Conservation (phyloP, 2,329 filamentous ascomycete genomes). For the Venturia asperata region DNA sequence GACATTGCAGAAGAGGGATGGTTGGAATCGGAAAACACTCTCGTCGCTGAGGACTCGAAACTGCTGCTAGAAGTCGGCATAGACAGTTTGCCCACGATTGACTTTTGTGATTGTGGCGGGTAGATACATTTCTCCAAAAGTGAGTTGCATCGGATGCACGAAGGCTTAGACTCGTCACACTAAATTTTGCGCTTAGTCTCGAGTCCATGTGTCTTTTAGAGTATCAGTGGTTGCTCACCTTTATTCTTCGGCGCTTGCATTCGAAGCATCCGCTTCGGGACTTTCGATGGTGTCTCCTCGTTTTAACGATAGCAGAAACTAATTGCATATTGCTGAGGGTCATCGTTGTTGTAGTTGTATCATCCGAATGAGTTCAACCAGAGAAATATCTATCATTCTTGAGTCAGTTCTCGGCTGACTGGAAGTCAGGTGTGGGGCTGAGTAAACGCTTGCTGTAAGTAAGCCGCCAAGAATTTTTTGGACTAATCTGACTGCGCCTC, state of each 20-base stretch:
- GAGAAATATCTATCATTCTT: not conserved
- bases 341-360: not conserved
- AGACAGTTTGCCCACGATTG: not conserved
- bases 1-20: not conserved
- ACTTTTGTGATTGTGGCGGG: constrained; percentile 7
- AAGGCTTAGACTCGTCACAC: constrained; percentile 22
- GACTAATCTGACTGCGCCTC: not conserved
- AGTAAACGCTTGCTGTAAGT: not conserved
- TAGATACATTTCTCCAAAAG: constrained; percentile 19
- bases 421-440: not conserved
- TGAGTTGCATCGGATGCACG: constrained; percentile 20
- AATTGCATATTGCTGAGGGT: not conserved
- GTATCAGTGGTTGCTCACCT: constrained; percentile 14
- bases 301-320: not conserved
- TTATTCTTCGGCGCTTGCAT: constrained; percentile 21
- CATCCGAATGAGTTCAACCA: not conserved
- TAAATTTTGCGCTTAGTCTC: constrained; percentile 11
- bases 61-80: not conserved
- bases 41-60: not conserved
- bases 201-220: not conserved
- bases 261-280: constrained; percentile 21
- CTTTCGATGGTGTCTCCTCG: constrained; percentile 19
- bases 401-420: not conserved
- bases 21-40: not conserved
- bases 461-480: not conserved